Base-by-base conservation (phyloP, 805 yeast genomes). In the Isabelozyma gotoi region DNA sequence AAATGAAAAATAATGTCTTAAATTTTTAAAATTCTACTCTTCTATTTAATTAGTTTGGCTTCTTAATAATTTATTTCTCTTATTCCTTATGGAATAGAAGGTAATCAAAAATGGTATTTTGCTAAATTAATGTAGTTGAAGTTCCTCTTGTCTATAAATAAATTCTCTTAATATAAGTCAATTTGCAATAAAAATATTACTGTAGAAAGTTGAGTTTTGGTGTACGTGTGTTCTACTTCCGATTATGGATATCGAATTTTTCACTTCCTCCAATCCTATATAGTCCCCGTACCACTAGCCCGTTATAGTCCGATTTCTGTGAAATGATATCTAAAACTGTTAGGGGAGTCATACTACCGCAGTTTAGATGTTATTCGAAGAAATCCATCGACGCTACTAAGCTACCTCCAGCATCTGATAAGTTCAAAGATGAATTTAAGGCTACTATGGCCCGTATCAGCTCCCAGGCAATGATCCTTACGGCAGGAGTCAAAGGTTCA, bases 381-480 rank as follows among this genome's bases (percentile, higher is more conserved):
- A 24, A 24, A 24, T 10, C 12, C 10, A n/a, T 7, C 29, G n/a
- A 24, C 8, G 2, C 6, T 10, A 7, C 8, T 10, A 3, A 24
- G 8, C 12, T 24, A 24, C n/a, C 29, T n/a, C 29, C 34, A 32
- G 34, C 34, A 14, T 32, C 34, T 12, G 34, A n/a, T 15, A 4
- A 32, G 15, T 32, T 32, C 19, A 35, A 19, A 20, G 56, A 54
- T 17, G 43, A 40, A 31, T 70, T 69, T 53, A 56, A 56, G 38
- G 43, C 52, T 10, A 51, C 69, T 18, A 70, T 71, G 75, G 50
- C 72, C 15, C 52, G 73, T 16, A 53, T 71, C 12, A 52, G 71
- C 15, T 59, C 69, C 4, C 77, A 67, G 44, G 76, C 77, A 5
- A 71, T 71, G 77, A 62, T 71, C 5, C 54, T 71, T 27, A 71